These are phyloP conservation scores for Lactarius sanguifluus DNA, from an alignment of 768 basidiomycete genomes.

Conservation along the genomic window DNA sequence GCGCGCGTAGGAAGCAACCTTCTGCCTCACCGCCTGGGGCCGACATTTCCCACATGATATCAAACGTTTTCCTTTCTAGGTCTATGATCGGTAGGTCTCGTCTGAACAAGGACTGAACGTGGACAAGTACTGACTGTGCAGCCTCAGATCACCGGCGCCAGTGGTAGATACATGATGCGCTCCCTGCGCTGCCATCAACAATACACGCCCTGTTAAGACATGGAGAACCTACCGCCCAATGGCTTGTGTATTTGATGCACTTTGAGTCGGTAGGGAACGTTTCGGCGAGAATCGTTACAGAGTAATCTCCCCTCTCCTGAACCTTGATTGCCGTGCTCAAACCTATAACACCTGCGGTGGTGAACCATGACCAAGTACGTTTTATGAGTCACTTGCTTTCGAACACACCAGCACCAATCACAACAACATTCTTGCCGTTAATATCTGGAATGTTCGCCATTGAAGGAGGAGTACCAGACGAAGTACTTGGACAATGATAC, in stretches of 20 bases:
- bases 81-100: conserved; percentile 39
- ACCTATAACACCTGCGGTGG: conserved; percentile 65
- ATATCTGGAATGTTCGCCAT: neutral
- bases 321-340: conserved; percentile 72
- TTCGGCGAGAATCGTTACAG: conserved; percentile 70
- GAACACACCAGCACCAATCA: conserved; percentile 9
- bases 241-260: conserved; percentile 73
- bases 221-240: conserved; percentile 66
- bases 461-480: neutral
- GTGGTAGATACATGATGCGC: conserved; percentile 71
- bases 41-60: conserved; percentile 73
- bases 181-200: conserved; percentile 47
- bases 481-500: neutral
- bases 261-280: conserved; percentile 70
- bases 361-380: too few species aligned
- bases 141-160: conserved; percentile 44
- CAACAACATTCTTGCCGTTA: conserved; percentile 6
- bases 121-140: conserved; percentile 50
- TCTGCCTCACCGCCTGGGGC: conserved; percentile 54
- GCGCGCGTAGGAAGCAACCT: conserved; percentile 61
- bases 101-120: neutral
- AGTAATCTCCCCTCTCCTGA: conserved; percentile 60
- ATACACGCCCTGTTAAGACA: neutral
- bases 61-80: conserved; percentile 71
- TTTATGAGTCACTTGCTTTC: neutral